These are phyloP conservation scores for Nitzschia putrida DNA, from an alignment of 108 stramenopile species.

Conservation along the genomic window DNA sequence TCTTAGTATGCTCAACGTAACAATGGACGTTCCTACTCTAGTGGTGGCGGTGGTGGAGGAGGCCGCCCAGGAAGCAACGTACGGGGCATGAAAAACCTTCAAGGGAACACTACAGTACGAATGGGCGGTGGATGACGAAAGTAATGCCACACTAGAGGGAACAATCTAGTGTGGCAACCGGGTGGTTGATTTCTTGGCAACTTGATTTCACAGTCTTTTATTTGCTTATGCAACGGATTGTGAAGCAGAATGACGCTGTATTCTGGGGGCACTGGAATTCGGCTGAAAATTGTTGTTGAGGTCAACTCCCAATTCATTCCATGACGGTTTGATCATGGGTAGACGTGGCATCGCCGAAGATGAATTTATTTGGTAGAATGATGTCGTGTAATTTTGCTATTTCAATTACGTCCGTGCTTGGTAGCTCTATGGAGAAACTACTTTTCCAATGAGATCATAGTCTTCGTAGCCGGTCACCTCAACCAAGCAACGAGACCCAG, in stretches of 20 bases:
- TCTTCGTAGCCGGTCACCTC: slow-evolving; percentile 42
- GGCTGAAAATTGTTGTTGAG: too few species aligned
- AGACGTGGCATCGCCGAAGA: neutral
- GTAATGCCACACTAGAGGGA: slow-evolving; percentile 32
- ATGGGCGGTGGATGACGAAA: slow-evolving; percentile 46
- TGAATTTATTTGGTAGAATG: neutral
- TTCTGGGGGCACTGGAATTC: neutral
- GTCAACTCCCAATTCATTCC: too few species aligned
- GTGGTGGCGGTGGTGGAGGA: slow-evolving; percentile 10
- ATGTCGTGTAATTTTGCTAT: neutral
- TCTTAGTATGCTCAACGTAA: slow-evolving; percentile 23
- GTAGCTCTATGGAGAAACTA: neutral
- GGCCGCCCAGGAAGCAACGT: slow-evolving; percentile 29
- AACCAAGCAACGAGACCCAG: slow-evolving; percentile 46
- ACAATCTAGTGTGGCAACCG: slow-evolving; percentile 9
- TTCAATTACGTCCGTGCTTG: neutral
- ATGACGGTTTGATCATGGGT: neutral
- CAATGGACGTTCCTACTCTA: slow-evolving; percentile 19
- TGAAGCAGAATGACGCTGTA: slow-evolving; percentile 12
- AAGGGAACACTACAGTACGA: slow-evolving; percentile 19
- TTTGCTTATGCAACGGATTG: neutral
- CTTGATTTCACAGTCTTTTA: neutral
- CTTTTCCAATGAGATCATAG: slow-evolving; percentile 45
- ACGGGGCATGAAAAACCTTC: slow-evolving; percentile 34
- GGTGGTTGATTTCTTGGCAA: neutral